phyloP scores from a whole-genome alignment of 345 rosid genomes.

The Pelargonium nanum region DNA sequence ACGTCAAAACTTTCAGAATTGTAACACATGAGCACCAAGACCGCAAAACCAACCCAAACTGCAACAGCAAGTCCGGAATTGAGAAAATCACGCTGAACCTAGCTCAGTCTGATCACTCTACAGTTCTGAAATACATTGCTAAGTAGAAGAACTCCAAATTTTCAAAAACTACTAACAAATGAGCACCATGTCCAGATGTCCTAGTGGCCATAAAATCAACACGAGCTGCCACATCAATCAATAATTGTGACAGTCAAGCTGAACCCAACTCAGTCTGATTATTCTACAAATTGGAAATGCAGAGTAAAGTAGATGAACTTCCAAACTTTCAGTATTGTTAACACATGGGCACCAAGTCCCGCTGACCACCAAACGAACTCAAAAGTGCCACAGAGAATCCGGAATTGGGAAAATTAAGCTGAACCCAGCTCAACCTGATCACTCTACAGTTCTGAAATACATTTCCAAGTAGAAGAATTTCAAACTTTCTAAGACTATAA shows the following conservation, averaged over 20 bases:
- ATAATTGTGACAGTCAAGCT: too few relatives aligned
- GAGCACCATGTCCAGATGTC: neutral
- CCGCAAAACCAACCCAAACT: neutral
- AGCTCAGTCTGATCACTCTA: neutral
- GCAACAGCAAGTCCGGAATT: neutral
- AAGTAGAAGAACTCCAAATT: neutral
- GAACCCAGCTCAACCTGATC: neutral
- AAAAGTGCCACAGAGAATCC: neutral
- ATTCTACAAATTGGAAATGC: too few relatives aligned
- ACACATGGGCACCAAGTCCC: neutral
- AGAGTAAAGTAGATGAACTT: too few relatives aligned
- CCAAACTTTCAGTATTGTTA: too few relatives aligned
- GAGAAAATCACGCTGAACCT: neutral
- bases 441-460: neutral
- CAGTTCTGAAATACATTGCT: neutral
- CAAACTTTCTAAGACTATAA: neutral
- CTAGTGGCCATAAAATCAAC: too few relatives aligned
- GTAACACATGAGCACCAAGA: neutral
- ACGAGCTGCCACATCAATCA: too few relatives aligned
- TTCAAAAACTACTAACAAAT: neutral
- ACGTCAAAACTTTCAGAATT: too few relatives aligned
- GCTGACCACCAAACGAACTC: too few relatives aligned
- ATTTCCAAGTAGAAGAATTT: neutral
- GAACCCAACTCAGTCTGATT: too few relatives aligned
- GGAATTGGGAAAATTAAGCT: neutral